phyloP scores from a whole-genome alignment of 331 rosid species.

The Telfairia occidentalis region DNA sequence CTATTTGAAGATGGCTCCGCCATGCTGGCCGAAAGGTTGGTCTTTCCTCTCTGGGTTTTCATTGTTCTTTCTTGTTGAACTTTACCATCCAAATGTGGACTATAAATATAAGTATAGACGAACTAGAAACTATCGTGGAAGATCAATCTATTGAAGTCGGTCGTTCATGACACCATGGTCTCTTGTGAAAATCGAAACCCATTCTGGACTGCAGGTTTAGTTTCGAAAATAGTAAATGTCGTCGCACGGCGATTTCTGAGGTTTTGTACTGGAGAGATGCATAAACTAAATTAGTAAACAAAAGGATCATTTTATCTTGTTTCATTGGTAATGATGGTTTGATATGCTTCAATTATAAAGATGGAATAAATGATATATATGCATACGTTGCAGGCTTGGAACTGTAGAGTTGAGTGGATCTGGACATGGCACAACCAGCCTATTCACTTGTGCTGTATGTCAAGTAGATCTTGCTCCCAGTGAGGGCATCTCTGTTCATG shows the following conservation, averaged over 20 bases:
- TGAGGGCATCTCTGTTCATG: slow-evolving; percentile 82
- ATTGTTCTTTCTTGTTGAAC: not conserved
- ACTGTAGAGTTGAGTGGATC: slow-evolving; percentile 41
- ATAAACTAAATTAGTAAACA: not conserved
- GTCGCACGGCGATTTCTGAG: too few relatives aligned
- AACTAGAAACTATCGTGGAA: not conserved
- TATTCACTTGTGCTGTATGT: slow-evolving; percentile 76
- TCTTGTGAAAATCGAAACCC: not conserved
- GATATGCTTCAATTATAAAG: not conserved
- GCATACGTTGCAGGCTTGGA: slow-evolving; percentile 54
- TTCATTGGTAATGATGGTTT: not conserved
- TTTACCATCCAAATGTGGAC: not conserved
- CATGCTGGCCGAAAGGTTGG: slow-evolving; percentile 95
- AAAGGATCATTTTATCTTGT: not conserved
- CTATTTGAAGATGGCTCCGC: slow-evolving; percentile 94
- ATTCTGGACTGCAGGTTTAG: not conserved
- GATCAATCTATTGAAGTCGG: not conserved
- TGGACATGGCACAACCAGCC: slow-evolving; percentile 61
- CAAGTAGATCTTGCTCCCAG: slow-evolving; percentile 80
- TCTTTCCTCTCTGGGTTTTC: not conserved
- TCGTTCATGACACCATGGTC: not conserved
- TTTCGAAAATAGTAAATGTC: not conserved
- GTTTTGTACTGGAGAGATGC: not conserved
- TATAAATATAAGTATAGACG: not conserved
- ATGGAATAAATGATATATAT: not conserved